Conservation (phyloP, 2,329 filamentous ascomycete species). For the Colletotrichum echinochloae region DNA sequence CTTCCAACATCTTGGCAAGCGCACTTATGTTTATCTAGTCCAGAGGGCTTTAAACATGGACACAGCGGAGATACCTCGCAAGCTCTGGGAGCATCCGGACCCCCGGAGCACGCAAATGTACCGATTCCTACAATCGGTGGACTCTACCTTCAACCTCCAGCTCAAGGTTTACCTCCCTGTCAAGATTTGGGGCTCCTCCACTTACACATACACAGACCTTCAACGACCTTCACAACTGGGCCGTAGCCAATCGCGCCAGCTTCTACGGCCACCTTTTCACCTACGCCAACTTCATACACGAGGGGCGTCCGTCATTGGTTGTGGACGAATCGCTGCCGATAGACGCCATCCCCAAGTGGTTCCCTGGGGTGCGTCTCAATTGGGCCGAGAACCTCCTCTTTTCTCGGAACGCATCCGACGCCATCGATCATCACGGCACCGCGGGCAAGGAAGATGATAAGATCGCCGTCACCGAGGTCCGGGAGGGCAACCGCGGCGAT, state of each 20-base stretch:
- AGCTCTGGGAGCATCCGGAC: slow-evolving; percentile 76
- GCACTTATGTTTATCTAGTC: neutral
- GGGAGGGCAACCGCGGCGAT: slow-evolving; percentile 70
- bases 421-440: slow-evolving; percentile 61
- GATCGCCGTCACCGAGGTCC: slow-evolving; percentile 78
- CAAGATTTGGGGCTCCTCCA: neutral
- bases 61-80: slow-evolving; percentile 60
- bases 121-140: slow-evolving; percentile 74
- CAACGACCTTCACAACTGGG: slow-evolving; percentile 77
- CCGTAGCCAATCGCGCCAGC: slow-evolving; percentile 67
- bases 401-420: slow-evolving; percentile 56
- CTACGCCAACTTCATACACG: slow-evolving; percentile 70
- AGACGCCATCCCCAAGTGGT: slow-evolving; percentile 81
- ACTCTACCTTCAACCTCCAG: slow-evolving; percentile 65
- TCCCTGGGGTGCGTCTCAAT: slow-evolving; percentile 78
- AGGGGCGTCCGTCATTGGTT: slow-evolving; percentile 67
- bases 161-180: slow-evolving; percentile 59
- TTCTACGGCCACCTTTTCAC: slow-evolving; percentile 77
- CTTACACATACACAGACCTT: slow-evolving; percentile 64
- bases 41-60: slow-evolving; percentile 46
- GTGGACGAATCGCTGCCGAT: slow-evolving; percentile 79
- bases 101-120: slow-evolving; percentile 74
- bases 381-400: slow-evolving; percentile 86
- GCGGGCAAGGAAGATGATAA: slow-evolving; percentile 76
- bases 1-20: neutral